These are phyloP conservation scores for Botrytis deweyae DNA, from an alignment of 2,329 filamentous ascomycete species.

Conservation along the genomic window DNA sequence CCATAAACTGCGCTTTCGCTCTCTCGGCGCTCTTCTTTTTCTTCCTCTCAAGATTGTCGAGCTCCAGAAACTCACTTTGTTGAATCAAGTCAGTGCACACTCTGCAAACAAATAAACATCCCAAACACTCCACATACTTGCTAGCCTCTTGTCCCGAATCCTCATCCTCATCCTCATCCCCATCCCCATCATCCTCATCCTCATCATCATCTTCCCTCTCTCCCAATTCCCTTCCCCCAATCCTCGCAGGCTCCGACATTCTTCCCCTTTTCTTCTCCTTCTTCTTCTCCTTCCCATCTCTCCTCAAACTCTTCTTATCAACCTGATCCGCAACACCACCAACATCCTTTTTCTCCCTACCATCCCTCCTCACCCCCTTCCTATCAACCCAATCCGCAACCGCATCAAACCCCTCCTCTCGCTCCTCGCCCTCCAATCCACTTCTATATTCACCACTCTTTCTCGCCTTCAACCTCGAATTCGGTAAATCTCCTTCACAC, in stretches of 20 bases:
- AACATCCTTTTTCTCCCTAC: slow-evolving; percentile 4
- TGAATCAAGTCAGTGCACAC: not conserved
- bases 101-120: not conserved
- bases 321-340: not conserved
- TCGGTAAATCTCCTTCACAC: not conserved
- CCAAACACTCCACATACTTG: slow-evolving; percentile 29
- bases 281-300: slow-evolving; percentile 9
- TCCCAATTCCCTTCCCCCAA: not conserved
- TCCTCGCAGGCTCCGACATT: slow-evolving; percentile 28
- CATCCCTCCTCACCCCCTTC: not conserved
- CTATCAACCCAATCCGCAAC: not conserved
- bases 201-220: not conserved
- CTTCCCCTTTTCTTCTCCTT: slow-evolving; percentile 28
- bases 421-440: not conserved
- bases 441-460: not conserved
- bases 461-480: not conserved
- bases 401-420: not conserved
- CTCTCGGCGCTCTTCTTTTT: slow-evolving; percentile 7
- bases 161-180: slow-evolving; percentile 32
- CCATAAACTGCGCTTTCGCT: slow-evolving; percentile 4
- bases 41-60: slow-evolving; percentile 14
- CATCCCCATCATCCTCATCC: slow-evolving; percentile 26
- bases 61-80: slow-evolving; percentile 8
- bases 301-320: not conserved
- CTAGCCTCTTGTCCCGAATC: slow-evolving; percentile 34